Evolutionary conservation across 805 yeast genomes (phyloP), one percentile per base, ranked within the genome.

Genomic region (Ogataea ganodermae): DNA sequence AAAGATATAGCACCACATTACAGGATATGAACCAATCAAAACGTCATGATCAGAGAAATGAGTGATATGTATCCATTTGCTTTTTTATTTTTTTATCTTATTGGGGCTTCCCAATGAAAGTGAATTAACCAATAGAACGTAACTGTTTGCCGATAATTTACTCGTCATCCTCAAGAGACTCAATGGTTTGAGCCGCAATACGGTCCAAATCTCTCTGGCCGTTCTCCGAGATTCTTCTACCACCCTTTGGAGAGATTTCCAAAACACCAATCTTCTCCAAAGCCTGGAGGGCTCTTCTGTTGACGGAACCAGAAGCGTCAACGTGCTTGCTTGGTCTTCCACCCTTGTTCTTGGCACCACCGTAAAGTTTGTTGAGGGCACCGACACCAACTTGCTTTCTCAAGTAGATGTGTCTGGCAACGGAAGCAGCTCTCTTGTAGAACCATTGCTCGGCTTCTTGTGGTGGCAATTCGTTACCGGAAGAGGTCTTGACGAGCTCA

Each of bases 191-290:
- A 75, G 96, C 96, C 73, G 98, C 98, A 76, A 92, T 92, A 86
- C 99, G 97, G 83, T 94, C 99, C 81, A 94, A 87, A 82, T 94
- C 99, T 89, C 99, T 91, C 83, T 92, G 98, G 75, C 99, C 99
- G 80, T 90, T 88, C 75, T 89, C 97, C 60, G 97, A 86, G 84
- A 94, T 89, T 79, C 91, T 89, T 86, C 99, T 94, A 78, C 99
- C 99, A 75, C 97, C 97, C 80, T 89, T 89, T 78, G 90, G 88
- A 73, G 96, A 84, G 74, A 86, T 81, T 81, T 92, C 99, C 67
- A 94, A 80, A 66, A 94, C 89, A 76, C 98, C 98, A 61, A 94
- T 86, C 83, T 92, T 91, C 84, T 91, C 97, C 72, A 94, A 88
- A 69, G 98, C 84, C 81, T 94, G 99, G 71, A 94, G 82, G 65